A percentile compares a stretch with the other conserved stretches of the same genome.
Evolutionary conservation across 306 rosid genomes (phyloP).

Genomic region (Oemleria cerasiformis): DNA sequence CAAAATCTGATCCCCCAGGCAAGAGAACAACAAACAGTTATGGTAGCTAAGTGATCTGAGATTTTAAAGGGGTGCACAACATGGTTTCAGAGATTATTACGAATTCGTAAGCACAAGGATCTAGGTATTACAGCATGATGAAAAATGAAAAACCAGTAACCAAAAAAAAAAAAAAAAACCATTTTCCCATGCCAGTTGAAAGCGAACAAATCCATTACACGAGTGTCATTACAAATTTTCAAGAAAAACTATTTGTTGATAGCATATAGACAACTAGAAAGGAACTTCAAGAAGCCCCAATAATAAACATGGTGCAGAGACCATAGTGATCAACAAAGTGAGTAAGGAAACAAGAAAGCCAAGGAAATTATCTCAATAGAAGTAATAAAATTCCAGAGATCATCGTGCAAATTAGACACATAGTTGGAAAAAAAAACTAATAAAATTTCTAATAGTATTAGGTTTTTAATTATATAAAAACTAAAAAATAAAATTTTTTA

Average conservation of each 20-base stretch:
- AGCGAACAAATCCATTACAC: neutral
- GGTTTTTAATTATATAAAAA: too few relatives aligned
- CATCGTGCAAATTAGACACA: too few relatives aligned
- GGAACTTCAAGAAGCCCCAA: neutral
- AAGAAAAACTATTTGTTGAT: neutral
- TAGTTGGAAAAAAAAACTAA: too few relatives aligned
- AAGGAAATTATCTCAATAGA: neutral
- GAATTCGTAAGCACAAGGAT: neutral
- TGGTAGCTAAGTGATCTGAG: neutral
- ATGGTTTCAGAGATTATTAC: conserved; percentile 1
- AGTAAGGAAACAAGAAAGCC: neutral
- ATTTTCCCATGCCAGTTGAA: neutral
- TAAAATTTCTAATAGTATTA: too few relatives aligned
- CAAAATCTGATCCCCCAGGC: neutral
- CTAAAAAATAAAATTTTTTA: too few relatives aligned
- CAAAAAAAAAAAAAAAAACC: neutral
- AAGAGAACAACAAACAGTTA: neutral
- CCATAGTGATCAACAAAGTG: neutral
- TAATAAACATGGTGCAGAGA: neutral
- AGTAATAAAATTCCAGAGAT: too few relatives aligned
- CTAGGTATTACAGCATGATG: neutral
- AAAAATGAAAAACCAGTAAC: neutral
- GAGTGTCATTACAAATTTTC: neutral
- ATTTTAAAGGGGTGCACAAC: neutral
- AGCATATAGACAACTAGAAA: neutral